A percentile compares a stretch with the other conserved stretches of the same genome.
These are phyloP conservation scores for Tubosaeta brunneosetosa DNA, from an alignment of 768 basidiomycete genomes.

Conservation along the genomic window DNA sequence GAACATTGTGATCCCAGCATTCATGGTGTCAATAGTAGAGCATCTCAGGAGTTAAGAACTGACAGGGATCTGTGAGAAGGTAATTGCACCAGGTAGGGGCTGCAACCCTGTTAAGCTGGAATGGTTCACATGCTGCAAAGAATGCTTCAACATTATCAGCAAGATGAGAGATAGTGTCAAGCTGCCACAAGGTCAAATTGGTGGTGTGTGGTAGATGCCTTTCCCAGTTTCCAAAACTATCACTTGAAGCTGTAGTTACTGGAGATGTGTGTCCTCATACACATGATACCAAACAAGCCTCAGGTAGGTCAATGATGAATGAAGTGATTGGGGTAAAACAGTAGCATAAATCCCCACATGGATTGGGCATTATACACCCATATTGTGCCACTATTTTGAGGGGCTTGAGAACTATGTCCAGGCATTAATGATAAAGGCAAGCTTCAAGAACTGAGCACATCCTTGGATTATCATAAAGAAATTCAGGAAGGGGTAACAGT, in stretches of 20 bases:
- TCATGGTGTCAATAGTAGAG: neutral
- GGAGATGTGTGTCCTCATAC: neutral
- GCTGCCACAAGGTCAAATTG: neutral
- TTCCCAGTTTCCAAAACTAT: neutral
- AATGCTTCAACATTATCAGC: neutral
- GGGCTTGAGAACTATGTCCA: neutral
- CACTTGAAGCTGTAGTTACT: neutral
- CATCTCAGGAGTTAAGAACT: neutral
- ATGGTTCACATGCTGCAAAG: neutral
- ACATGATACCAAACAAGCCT: neutral
- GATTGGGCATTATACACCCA: neutral
- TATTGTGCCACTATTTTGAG: neutral
- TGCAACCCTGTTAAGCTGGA: neutral
- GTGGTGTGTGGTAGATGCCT: neutral
- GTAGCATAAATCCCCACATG: neutral
- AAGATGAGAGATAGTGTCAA: neutral
- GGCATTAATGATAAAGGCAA: neutral
- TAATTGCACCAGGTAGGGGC: neutral
- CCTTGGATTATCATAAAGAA: neutral
- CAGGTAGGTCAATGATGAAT: neutral
- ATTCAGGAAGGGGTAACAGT: neutral
- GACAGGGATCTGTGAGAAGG: neutral
- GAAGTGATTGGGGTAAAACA: neutral
- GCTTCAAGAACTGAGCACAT: neutral
- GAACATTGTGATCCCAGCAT: neutral